Percentiles rank a stretch among this genome's conserved stretches.
phyloP scores from a whole-genome alignment of 495 filamentous ascomycete species.

The Zalerion maritima region DNA sequence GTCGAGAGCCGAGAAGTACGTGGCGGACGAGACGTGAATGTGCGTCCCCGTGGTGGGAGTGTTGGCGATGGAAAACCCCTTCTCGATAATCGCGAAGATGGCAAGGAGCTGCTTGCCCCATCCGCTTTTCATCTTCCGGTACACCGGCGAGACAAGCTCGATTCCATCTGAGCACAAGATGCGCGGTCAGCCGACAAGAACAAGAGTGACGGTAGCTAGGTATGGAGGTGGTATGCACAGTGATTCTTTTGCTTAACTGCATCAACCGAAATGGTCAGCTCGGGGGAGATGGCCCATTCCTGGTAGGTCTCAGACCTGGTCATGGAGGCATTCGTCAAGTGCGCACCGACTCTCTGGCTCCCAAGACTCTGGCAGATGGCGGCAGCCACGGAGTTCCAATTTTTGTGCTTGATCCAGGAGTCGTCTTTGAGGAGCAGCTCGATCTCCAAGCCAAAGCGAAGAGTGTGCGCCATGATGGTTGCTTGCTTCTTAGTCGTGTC shows the following conservation, averaged over 20 bases:
- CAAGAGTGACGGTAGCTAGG: background rate
- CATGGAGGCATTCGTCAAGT: constrained; percentile 11
- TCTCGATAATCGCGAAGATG: constrained; percentile 12
- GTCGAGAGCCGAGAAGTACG: constrained; percentile 5
- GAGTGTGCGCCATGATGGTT: too few relatives aligned
- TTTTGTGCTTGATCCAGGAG: constrained; percentile 8
- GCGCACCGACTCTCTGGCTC: constrained; percentile 13
- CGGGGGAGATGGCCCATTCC: constrained; percentile 16
- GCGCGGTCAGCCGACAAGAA: background rate
- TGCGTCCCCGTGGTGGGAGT: constrained; percentile 14
- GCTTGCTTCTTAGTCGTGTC: too few relatives aligned
- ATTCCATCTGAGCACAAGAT: constrained; percentile 9
- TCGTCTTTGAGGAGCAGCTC: constrained; percentile 15
- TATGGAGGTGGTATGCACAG: constrained; percentile 4
- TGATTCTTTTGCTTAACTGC: constrained; percentile 12
- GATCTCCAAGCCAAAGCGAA: constrained; percentile 19
- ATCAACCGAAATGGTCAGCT: constrained; percentile 14
- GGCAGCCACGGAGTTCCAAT: constrained; percentile 13
- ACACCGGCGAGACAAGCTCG: constrained; percentile 18
- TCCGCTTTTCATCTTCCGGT: constrained; percentile 7
- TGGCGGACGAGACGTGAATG: constrained; percentile 13
- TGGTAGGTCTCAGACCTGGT: constrained; percentile 13
- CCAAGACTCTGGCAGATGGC: constrained; percentile 12
- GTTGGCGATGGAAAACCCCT: constrained; percentile 3
- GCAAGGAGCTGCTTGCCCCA: constrained; percentile 9